Percentiles rank a stretch among this genome's conserved stretches.
Conservation (phyloP, 140 eudicot genomes). For the Bidens hawaiensis region DNA sequence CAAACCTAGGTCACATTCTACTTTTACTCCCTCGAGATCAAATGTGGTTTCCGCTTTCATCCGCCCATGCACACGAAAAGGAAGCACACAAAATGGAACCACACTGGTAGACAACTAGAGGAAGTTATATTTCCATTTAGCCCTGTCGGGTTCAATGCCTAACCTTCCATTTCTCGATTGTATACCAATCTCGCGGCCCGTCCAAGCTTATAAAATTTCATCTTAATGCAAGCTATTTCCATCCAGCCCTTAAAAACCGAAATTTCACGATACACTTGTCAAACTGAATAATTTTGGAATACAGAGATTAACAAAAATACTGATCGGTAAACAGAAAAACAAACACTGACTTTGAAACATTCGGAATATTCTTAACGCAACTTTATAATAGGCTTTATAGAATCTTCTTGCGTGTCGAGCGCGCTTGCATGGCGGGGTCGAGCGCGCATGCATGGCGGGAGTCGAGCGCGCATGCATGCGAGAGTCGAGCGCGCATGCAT, state of each 20-base stretch:
- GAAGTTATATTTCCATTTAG: background rate
- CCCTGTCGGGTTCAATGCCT: background rate
- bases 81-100: background rate
- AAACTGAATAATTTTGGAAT: background rate
- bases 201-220: background rate
- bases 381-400: conserved; percentile 11
- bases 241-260: background rate
- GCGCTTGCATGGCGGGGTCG: too few species aligned
- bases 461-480: too few species aligned
- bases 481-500: too few species aligned
- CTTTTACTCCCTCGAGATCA: too few species aligned
- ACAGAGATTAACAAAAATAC: background rate
- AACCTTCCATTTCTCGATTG: background rate
- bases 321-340: conserved; percentile 6
- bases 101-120: background rate
- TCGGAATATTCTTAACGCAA: background rate
- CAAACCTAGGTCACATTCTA: too few species aligned
- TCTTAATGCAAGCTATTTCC: background rate
- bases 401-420: conserved; percentile 42
- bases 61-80: background rate
- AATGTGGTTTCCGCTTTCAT: too few species aligned
- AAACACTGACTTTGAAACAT: conserved; percentile 3
- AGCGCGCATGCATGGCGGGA: too few species aligned
- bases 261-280: background rate
- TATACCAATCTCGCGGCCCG: background rate